Percentiles rank a stretch among this genome's conserved stretches.
Evolutionary conservation across 306 rosid genomes (phyloP).

Genomic region (Pterocarpus santalinus): DNA sequence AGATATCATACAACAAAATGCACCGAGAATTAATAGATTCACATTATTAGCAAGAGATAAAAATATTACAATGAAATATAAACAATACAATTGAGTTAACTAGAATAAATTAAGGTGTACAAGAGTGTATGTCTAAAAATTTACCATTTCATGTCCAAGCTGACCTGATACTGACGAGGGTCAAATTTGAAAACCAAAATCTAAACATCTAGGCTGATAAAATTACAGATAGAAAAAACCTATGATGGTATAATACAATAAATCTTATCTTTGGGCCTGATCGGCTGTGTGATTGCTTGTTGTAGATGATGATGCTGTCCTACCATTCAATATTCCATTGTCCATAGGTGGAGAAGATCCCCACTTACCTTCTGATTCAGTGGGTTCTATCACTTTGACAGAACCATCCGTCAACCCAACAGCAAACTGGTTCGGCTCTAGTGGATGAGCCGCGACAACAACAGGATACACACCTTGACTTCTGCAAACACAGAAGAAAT

Average conservation of each 20-base stretch:
- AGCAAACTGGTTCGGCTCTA: constrained; percentile 69
- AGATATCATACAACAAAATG: no score
- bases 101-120: constrained; percentile 50
- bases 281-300: constrained; percentile 72
- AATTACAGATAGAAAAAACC: constrained; percentile 48
- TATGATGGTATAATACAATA: constrained; percentile 33
- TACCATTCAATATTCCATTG: constrained; percentile 61
- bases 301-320: constrained; percentile 63
- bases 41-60: constrained; percentile 40
- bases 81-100: constrained; percentile 50
- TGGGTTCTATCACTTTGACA: constrained; percentile 78
- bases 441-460: constrained; percentile 73
- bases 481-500: constrained; percentile 44
- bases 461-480: constrained; percentile 66
- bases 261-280: constrained; percentile 62
- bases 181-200: constrained; percentile 43
- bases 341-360: constrained; percentile 64
- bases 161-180: constrained; percentile 50
- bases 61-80: constrained; percentile 31
- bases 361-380: constrained; percentile 72
- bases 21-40: constrained; percentile 38
- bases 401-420: constrained; percentile 77
- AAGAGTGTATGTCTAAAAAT: constrained; percentile 53
- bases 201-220: constrained; percentile 46
- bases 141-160: constrained; percentile 46